A percentile compares a stretch with the other conserved stretches of the same genome.
Conservation (phyloP, 2,329 filamentous ascomycete genomes). For the Fusarium albosuccineum region DNA sequence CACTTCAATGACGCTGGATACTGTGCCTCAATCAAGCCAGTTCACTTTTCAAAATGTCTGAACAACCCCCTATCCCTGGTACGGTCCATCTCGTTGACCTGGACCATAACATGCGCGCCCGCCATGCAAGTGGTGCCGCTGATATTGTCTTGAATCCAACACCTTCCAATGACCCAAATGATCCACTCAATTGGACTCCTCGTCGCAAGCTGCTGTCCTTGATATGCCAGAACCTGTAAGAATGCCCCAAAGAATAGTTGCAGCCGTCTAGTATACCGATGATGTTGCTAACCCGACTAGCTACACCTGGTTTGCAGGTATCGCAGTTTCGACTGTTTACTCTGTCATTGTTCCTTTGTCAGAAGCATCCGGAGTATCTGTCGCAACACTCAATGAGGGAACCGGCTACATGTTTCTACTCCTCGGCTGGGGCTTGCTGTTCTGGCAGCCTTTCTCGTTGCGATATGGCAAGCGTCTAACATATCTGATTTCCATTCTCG, state of each 20-base stretch:
- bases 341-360: slow-evolving; percentile 55
- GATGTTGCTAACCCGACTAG: slow-evolving; percentile 29
- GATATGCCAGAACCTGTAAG: slow-evolving; percentile 49
- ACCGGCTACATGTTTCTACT: slow-evolving; percentile 59
- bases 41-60: background rate
- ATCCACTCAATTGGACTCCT: slow-evolving; percentile 64
- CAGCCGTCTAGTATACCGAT: background rate
- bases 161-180: slow-evolving; percentile 63
- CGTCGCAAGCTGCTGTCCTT: slow-evolving; percentile 45
- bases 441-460: slow-evolving; percentile 63
- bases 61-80: slow-evolving; percentile 48
- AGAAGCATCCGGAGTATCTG: slow-evolving; percentile 48
- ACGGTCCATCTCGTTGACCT: slow-evolving; percentile 58
- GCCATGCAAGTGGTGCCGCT: slow-evolving; percentile 49
- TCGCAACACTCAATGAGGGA: slow-evolving; percentile 54
- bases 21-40: background rate
- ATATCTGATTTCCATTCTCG: slow-evolving; percentile 55
- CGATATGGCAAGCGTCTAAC: slow-evolving; percentile 59
- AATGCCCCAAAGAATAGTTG: too few relatives aligned
- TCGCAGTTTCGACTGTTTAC: slow-evolving; percentile 56
- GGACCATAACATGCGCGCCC: slow-evolving; percentile 49
- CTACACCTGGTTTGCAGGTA: slow-evolving; percentile 56
- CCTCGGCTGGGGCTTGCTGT: slow-evolving; percentile 59
- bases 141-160: slow-evolving; percentile 65
- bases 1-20: too few relatives aligned